Evolutionary conservation across 2,329 filamentous ascomycete genomes (phyloP).

Genomic region (Aureobasidium sp.): DNA sequence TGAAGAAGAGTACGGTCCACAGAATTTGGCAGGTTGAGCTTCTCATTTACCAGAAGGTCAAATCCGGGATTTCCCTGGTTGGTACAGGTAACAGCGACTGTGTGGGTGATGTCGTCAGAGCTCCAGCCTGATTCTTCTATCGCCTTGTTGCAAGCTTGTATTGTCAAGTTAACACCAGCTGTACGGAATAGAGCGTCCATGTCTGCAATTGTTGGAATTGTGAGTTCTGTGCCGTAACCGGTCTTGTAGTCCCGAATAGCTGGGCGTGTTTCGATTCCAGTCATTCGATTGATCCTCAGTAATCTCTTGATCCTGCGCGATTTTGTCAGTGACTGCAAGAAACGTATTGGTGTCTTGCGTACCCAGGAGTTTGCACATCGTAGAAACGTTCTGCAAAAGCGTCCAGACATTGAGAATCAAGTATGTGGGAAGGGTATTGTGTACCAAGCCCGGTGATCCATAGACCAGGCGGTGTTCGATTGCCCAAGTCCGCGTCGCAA

Average conservation of each 20-base stretch:
- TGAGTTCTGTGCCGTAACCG: not conserved
- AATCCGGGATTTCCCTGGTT: slow-evolving; percentile 33
- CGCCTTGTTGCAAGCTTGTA: not conserved
- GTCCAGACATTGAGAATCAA: not conserved
- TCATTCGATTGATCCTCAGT: not conserved
- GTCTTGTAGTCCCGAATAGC: not conserved
- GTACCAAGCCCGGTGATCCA: slow-evolving; percentile 23
- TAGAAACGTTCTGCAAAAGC: not conserved
- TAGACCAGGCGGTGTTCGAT: slow-evolving; percentile 14
- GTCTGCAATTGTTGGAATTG: not conserved
- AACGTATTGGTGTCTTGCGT: not conserved
- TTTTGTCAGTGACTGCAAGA: not conserved
- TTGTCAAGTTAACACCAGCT: not conserved
- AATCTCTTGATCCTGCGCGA: not conserved
- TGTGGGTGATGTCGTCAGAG: slow-evolving; percentile 30
- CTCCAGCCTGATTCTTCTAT: not conserved
- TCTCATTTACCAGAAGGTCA: slow-evolving; percentile 31
- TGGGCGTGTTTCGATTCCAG: not conserved
- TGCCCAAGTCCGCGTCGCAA: no score
- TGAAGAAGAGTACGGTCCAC: slow-evolving; percentile 32
- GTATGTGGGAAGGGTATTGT: not conserved
- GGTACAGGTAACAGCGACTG: slow-evolving; percentile 34
- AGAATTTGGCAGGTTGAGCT: slow-evolving; percentile 25
- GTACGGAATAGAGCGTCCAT: not conserved
- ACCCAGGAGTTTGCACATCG: not conserved